phyloP scores from a whole-genome alignment of 78 protist species.

The Dictyostelium capitatum region DNA sequence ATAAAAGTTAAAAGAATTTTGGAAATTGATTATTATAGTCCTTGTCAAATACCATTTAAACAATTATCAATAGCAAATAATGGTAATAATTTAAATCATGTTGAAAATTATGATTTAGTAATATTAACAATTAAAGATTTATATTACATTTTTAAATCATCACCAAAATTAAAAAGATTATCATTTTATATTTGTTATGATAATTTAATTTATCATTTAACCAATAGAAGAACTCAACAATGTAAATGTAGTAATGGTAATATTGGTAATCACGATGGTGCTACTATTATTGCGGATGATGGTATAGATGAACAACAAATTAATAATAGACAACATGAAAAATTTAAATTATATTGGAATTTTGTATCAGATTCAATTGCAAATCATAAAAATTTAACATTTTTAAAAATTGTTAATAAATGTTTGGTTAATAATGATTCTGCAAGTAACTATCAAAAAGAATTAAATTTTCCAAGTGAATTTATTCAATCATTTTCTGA shows the following conservation, averaged over 20 bases:
- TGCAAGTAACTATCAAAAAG: background rate
- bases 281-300: no score
- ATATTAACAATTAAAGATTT: background rate
- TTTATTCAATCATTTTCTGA: background rate
- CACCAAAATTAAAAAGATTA: background rate
- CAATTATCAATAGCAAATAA: background rate
- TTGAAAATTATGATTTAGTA: background rate
- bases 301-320: background rate
- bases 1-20: background rate
- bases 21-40: background rate
- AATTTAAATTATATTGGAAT: constrained; percentile 8
- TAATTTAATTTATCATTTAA: background rate
- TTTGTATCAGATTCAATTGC: background rate
- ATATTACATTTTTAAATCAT: background rate
- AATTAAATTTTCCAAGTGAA: background rate
- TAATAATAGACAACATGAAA: background rate
- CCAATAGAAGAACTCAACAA: background rate
- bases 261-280: background rate
- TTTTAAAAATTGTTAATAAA: constrained; percentile 7
- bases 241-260: background rate
- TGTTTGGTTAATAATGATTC: constrained; percentile 6
- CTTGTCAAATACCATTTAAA: constrained; percentile 2
- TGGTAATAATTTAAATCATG: background rate
- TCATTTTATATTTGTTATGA: constrained; percentile 14
- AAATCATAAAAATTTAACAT: background rate